Evolutionary conservation across 331 rosid genomes (phyloP).

Genomic region (Malus hybrid): DNA sequence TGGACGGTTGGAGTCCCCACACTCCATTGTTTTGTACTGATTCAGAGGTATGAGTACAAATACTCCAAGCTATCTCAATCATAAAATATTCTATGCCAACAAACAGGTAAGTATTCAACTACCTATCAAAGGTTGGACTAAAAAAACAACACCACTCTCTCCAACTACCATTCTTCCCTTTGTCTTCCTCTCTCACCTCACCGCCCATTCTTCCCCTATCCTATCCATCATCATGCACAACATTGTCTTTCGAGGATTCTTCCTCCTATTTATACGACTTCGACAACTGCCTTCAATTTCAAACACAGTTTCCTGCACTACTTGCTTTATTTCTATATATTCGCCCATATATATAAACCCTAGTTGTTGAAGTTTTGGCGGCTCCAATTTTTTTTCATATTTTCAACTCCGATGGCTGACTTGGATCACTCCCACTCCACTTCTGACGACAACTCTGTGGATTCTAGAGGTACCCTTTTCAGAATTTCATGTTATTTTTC

Average conservation of each 20-base stretch:
- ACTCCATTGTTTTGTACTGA: too few species aligned
- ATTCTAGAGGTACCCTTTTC: constrained; percentile 52
- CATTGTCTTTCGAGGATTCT: neutral
- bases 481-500: neutral
- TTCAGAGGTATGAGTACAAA: neutral
- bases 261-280: constrained; percentile 30
- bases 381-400: constrained; percentile 13
- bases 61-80: neutral
- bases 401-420: constrained; percentile 44
- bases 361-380: neutral
- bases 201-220: constrained; percentile 18
- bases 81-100: constrained; percentile 26
- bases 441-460: constrained; percentile 29
- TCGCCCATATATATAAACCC: neutral
- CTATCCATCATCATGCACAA: neutral
- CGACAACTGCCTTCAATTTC: constrained; percentile 14
- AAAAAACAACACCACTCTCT: neutral
- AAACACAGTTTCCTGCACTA: constrained; percentile 9
- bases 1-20: neutral
- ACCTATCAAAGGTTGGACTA: constrained; percentile 47
- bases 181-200: constrained; percentile 22
- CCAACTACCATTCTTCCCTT: constrained; percentile 66
- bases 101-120: constrained; percentile 35
- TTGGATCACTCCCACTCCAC: constrained; percentile 41
- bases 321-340: neutral